phyloP scores from a whole-genome alignment of 768 basidiomycete species.

The Boletus rufocinnamomeus region DNA sequence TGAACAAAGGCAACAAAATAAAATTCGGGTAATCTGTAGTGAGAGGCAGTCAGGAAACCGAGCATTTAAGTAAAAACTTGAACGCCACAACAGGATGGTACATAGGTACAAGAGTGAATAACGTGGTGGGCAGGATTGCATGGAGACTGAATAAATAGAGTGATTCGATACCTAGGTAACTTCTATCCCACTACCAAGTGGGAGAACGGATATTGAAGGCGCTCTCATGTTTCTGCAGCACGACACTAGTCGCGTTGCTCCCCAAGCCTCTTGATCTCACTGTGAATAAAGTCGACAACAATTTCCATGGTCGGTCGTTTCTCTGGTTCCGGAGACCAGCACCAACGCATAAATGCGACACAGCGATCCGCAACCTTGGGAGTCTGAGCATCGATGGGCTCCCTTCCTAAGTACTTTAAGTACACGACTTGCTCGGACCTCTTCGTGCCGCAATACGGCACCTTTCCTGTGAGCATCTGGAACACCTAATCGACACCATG shows the following conservation, averaged over 20 bases:
- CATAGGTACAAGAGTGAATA: no score
- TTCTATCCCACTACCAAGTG: no score
- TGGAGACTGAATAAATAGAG: no score
- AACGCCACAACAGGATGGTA: no score
- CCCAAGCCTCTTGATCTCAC: constrained; percentile 3
- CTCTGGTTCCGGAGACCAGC: constrained; percentile 15
- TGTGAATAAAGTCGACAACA: constrained; percentile 2
- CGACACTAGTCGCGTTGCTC: neutral
- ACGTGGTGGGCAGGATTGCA: no score
- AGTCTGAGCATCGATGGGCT: constrained; percentile 14
- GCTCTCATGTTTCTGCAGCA: neutral
- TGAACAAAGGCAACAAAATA: no score
- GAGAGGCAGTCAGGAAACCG: no score
- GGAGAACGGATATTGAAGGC: no score
- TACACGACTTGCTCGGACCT: constrained; percentile 17
- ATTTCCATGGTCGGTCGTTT: constrained; percentile 13
- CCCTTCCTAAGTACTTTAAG: constrained; percentile 15
- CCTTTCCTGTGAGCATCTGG: constrained; percentile 10
- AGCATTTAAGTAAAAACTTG: no score
- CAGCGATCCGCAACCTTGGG: constrained; percentile 5
- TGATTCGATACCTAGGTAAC: no score
- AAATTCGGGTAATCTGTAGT: no score
- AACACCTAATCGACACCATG: neutral
- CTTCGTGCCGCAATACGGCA: constrained; percentile 13
- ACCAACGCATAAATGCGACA: constrained; percentile 8